A percentile compares a stretch with the other conserved stretches of the same genome.
Conservation (phyloP, 495 filamentous ascomycete genomes). For the Baudoinia panamericana region DNA sequence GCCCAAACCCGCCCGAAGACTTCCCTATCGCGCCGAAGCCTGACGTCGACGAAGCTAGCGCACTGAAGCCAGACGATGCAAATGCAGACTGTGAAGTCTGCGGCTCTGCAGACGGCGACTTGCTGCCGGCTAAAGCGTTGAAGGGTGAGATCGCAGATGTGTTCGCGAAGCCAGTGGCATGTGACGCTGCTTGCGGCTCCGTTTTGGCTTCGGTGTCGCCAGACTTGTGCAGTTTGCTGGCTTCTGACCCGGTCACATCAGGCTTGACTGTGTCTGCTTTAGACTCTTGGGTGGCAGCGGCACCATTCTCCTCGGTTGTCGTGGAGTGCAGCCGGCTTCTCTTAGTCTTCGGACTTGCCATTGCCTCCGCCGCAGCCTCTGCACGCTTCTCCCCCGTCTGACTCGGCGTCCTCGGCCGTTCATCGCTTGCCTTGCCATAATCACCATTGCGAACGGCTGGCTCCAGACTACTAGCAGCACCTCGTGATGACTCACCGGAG, state of each 20-base stretch:
- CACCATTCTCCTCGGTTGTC: slow-evolving; percentile 1
- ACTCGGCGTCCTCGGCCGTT: slow-evolving; percentile 9
- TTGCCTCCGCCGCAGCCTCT: slow-evolving; percentile 4
- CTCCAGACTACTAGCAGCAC: no score
- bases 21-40: slow-evolving; percentile 40
- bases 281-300: background rate
- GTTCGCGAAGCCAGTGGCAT: slow-evolving; percentile 42
- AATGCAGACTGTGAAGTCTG: slow-evolving; percentile 41
- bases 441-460: no score
- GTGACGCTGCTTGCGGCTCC: no score
- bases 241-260: background rate
- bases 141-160: slow-evolving; percentile 27
- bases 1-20: slow-evolving; percentile 25
- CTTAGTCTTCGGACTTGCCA: slow-evolving; percentile 21
- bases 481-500: slow-evolving; percentile 15
- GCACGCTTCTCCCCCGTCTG: background rate
- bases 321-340: slow-evolving; percentile 21
- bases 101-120: slow-evolving; percentile 13
- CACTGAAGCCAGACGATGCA: slow-evolving; percentile 38
- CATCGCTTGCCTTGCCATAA: no score
- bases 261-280: background rate
- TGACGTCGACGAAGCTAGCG: slow-evolving; percentile 40
- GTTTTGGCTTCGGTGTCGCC: slow-evolving; percentile 1
- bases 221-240: background rate
- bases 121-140: slow-evolving; percentile 19